Evolutionary conservation across 2,329 filamentous ascomycete genomes (phyloP), one percentile per base, ranked within the genome.

Genomic region (Pezicula neosporulosa): DNA sequence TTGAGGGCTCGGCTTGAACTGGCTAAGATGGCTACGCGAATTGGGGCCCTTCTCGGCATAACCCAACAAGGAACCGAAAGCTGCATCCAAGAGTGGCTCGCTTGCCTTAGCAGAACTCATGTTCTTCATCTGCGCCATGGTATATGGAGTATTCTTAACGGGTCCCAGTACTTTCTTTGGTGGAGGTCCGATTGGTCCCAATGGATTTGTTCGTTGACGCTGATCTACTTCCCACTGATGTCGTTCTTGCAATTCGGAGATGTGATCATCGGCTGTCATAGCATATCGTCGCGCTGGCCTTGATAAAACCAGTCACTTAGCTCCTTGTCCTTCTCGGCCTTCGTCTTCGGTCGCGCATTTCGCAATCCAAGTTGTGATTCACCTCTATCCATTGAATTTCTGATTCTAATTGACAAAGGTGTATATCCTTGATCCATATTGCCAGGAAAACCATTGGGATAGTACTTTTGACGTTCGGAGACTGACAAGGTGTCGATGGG

Each of bases 301-400:
- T 44, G 42, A 33, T 66, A 66, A 44, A 65, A 64, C 53, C 54
- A 59, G 21, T 66, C 55, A 47, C 64, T 58, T 15, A 59, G 42
- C 21, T 59, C 48, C 24, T 56, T 48, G 19, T 44, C 46, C n/a
- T 48, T 53, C 19, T 54, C 37, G 13, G 33, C 45, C 48, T 21
- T 37, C 45, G 38, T 50, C 42, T 44, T 60, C 47, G 27, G 44
- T 35, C 33, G 47, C 36, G 4, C 24, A 39, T 15, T 33, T 18
- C 28, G 28, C 35, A 16, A 51, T 19, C 13, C 50, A 43, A 37
- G 47, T 47, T n/a, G 47, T 18, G 12, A 47, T 42, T 27, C 24
- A 27, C 12, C 47, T 16, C 50, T 44, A 12, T 52, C 49, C 46
- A 58, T 57, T 33, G 53, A 35, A 13, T 53, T 47, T 42, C 45